Base-by-base conservation (phyloP, 352 stramenopile genomes). In the Phytophthora sojae region DNA sequence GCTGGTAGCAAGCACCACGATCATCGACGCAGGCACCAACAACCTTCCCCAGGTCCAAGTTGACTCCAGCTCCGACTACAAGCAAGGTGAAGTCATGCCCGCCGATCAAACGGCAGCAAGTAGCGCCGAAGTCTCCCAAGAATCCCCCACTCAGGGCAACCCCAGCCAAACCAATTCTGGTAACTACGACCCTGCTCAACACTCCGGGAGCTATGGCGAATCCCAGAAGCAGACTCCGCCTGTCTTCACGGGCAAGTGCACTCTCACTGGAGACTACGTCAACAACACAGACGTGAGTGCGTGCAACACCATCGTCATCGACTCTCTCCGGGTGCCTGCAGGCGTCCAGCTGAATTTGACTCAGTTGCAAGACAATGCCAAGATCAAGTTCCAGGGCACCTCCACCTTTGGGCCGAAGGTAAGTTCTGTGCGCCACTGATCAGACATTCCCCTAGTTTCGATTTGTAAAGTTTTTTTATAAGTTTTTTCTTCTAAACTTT, bases 311-410 rank as follows among this genome's bases (percentile, higher is more conserved):
- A 55, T 55, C 9, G 17, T 12, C 23, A n/a, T 55, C 49, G 49
- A 32, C 19, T 55, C 49, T 15, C 49, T 55, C 21, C 14, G 49
- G 19, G 49, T 55, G 25, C 14, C 51, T 21, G 51, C 51, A 8
- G 51, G 51, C 6, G 51, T 57, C 15, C 29, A 14, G 17, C 51
- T 57, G 25, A 29, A 57, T 29, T 9, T 57, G 23, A 57, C 19
- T 23, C 6, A 25, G 14, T 17, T 29, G 15, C 23, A 44, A 23
- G 25, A 37, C 26, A 29, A 29, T 7, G 26, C 51, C 26, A 57
- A 12, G 9, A 15, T 57, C 26, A 14, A 12, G 17, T 57, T 56
- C 4, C 5, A 49, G 7, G 50, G 50, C 50, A 56, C 50, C 14
- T n/a, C 50, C 25, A 56, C 50, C 0, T 56, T 56, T 25, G 50